These are phyloP conservation scores for Aureobasidium namibiae DNA, from an alignment of 2,329 filamentous ascomycete species.

Conservation along the genomic window DNA sequence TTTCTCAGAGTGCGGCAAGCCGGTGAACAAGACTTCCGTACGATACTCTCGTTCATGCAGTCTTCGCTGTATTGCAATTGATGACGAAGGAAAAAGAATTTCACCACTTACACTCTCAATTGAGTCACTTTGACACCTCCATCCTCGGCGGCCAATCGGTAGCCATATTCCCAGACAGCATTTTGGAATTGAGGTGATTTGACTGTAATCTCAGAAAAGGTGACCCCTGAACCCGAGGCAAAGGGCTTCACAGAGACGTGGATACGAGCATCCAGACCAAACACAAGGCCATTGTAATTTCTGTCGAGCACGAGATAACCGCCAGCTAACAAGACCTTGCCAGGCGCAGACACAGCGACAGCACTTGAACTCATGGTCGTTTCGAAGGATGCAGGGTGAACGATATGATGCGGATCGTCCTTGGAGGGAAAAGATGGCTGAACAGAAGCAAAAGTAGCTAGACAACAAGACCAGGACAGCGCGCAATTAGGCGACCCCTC, in stretches of 20 bases:
- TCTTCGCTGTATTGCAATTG: not conserved
- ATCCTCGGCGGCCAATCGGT: conserved; percentile 58
- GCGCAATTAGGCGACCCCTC: not conserved
- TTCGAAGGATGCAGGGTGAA: not conserved
- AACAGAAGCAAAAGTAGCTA: not conserved
- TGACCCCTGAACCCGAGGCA: conserved; percentile 52
- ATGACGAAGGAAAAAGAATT: not conserved
- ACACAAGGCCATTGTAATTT: conserved; percentile 66
- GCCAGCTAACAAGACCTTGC: conserved; percentile 90
- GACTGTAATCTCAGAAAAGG: conserved; percentile 66
- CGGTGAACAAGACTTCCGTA: not conserved
- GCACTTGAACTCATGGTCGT: conserved; percentile 15
- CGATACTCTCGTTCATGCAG: not conserved
- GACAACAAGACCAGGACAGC: not conserved
- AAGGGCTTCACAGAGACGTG: conserved; percentile 51
- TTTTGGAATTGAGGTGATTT: conserved; percentile 84
- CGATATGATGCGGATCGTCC: conserved; percentile 9
- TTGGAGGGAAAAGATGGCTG: not conserved
- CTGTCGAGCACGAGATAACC: conserved; percentile 93
- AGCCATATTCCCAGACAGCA: conserved; percentile 81
- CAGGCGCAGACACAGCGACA: conserved; percentile 69
- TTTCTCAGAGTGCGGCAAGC: not conserved
- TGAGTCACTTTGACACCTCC: conserved; percentile 79
- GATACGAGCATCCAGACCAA: conserved; percentile 56
- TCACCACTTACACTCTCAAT: conserved; percentile 61